phyloP scores from a whole-genome alignment of 192 early-diverging fungal species.

The Dimargaris cristalligena region DNA sequence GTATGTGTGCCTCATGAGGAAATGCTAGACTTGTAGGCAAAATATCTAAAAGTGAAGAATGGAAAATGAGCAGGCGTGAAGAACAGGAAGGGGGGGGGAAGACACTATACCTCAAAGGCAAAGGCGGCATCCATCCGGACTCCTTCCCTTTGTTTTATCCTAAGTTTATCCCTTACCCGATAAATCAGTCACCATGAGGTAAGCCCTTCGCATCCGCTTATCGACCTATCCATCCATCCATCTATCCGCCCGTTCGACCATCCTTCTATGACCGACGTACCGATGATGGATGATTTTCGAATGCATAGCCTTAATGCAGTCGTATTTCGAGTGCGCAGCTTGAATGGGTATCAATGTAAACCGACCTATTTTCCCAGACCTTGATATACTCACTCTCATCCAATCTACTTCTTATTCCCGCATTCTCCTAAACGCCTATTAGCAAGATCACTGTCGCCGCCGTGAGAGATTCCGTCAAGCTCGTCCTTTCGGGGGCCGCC shows the following conservation, averaged over 20 bases:
- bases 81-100: too few species aligned
- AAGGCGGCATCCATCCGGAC: too few species aligned
- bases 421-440: background rate
- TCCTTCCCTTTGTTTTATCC: too few species aligned
- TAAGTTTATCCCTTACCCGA: background rate
- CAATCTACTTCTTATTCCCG: background rate
- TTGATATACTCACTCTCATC: background rate
- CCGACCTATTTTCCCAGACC: background rate
- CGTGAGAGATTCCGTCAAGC: constrained; percentile 64
- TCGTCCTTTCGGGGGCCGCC: constrained; percentile 54
- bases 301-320: background rate
- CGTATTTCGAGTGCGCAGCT: background rate
- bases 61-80: too few species aligned
- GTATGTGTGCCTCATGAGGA: too few species aligned
- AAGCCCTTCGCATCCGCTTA: background rate
- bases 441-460: constrained; percentile 79
- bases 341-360: background rate
- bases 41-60: too few species aligned
- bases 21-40: too few species aligned
- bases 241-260: background rate
- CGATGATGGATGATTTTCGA: background rate
- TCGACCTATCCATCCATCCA: constrained; percentile 7
- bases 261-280: background rate
- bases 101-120: too few species aligned
- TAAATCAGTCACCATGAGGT: constrained; percentile 3